These are phyloP conservation scores for Pythium chondricola DNA, from an alignment of 352 stramenopile species.

Conservation along the genomic window DNA sequence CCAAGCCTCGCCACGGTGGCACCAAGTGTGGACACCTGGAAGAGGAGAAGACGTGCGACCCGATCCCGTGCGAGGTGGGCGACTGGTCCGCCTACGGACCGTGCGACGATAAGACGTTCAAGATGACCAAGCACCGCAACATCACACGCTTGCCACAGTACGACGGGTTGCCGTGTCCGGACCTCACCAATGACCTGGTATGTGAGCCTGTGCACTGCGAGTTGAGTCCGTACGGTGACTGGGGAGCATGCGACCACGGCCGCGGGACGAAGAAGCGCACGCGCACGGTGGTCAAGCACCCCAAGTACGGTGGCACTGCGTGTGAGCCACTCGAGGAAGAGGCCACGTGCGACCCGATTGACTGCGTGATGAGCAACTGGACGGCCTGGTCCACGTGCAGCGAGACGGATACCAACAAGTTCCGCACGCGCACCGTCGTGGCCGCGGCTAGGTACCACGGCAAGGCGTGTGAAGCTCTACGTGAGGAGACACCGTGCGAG, in stretches of 20 bases:
- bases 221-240: slow-evolving; percentile 14
- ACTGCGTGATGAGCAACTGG: slow-evolving; percentile 12
- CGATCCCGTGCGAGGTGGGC: slow-evolving; percentile 35
- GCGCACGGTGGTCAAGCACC: not conserved
- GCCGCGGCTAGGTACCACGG: slow-evolving; percentile 5
- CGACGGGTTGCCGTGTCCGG: slow-evolving; percentile 31
- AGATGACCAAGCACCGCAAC: slow-evolving; percentile 36
- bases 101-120: slow-evolving; percentile 40
- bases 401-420: slow-evolving; percentile 33
- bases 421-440: not conserved
- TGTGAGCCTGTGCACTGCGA: slow-evolving; percentile 50
- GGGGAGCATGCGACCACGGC: slow-evolving; percentile 4
- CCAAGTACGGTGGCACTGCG: slow-evolving; percentile 6
- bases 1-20: slow-evolving; percentile 23
- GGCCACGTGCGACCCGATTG: slow-evolving; percentile 12
- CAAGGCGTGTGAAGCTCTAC: slow-evolving; percentile 3
- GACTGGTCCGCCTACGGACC: slow-evolving; percentile 43
- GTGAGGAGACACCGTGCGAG: slow-evolving; percentile 8
- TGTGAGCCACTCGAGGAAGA: slow-evolving; percentile 5
- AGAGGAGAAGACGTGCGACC: slow-evolving; percentile 36
- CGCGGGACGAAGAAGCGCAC: slow-evolving; percentile 8
- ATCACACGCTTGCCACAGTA: slow-evolving; percentile 30
- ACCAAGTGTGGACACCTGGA: slow-evolving; percentile 22
- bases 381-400: slow-evolving; percentile 5
- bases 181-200: slow-evolving; percentile 36